These are phyloP conservation scores for Leishmania aethiopica DNA, from an alignment of 208 protist species.

Conservation along the genomic window DNA sequence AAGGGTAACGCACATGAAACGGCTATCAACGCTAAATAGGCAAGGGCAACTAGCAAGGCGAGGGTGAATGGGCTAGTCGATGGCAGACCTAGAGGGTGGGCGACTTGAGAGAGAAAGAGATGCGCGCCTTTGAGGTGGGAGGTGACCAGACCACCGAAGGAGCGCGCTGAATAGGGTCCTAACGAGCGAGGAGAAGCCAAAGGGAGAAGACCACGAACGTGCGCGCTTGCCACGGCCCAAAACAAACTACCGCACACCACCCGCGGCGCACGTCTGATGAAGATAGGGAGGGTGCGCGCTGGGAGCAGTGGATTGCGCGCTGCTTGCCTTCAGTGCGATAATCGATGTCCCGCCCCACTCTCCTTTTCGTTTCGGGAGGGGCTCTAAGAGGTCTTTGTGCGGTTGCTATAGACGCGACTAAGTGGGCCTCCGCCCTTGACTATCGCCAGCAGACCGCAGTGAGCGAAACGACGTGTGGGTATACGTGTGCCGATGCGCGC, in stretches of 20 bases:
- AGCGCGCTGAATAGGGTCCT: neutral
- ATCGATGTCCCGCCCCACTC: neutral
- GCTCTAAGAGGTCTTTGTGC: neutral
- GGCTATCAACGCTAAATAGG: neutral
- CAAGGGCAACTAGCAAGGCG: neutral
- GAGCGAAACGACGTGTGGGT: neutral
- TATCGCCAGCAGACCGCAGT: neutral
- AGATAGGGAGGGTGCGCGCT: neutral
- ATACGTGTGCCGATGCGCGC: neutral
- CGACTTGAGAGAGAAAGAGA: neutral
- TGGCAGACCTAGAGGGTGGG: neutral
- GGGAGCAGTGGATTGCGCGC: neutral
- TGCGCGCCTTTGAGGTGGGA: neutral
- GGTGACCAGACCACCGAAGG: neutral
- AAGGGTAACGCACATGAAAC: neutral
- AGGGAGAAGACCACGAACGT: neutral
- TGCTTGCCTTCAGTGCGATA: neutral
- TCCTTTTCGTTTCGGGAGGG: neutral
- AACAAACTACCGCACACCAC: neutral
- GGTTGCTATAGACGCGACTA: neutral
- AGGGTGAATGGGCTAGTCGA: neutral
- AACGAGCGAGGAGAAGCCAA: neutral
- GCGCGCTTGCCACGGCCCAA: neutral
- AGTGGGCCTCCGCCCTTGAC: neutral
- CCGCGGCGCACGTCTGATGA: neutral